Percentiles rank a stretch among this genome's conserved stretches.
Conservation (phyloP, 139 green algal genomes). For the Tetraselmis chui region DNA sequence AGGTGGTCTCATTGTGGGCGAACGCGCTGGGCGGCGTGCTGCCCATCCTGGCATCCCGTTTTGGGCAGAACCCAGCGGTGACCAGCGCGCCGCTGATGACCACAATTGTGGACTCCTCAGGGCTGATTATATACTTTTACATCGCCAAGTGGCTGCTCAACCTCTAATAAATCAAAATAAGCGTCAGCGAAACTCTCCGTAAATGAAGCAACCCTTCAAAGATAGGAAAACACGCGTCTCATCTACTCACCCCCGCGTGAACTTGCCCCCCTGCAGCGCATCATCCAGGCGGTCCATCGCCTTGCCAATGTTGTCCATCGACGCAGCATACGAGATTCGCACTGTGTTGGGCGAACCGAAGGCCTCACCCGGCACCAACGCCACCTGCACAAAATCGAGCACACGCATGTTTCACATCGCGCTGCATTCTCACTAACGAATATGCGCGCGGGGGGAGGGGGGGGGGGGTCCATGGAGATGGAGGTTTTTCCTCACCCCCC, state of each 20-base stretch:
- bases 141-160: conserved; percentile 32
- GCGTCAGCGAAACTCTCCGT: no score
- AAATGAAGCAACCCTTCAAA: no score
- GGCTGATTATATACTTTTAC: conserved; percentile 64
- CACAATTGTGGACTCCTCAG: conserved; percentile 49
- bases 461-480: no score
- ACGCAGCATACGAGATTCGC: conserved; percentile 90
- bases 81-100: conserved; percentile 66
- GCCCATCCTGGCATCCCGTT: conserved; percentile 38
- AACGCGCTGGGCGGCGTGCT: conserved; percentile 53
- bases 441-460: neutral
- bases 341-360: conserved; percentile 86
- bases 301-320: conserved; percentile 62
- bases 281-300: conserved; percentile 67
- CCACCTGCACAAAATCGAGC: conserved; percentile 50
- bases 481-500: no score
- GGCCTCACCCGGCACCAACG: conserved; percentile 87
- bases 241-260: neutral
- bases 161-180: no score
- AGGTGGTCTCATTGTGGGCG: conserved; percentile 63
- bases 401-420: no score
- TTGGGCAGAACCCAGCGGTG: conserved; percentile 55
- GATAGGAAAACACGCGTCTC: no score
- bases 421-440: no score
- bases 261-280: conserved; percentile 43